Evolutionary conservation across 73 alveolate species (phyloP).

Genomic region (Paramecium tetraurelia): DNA sequence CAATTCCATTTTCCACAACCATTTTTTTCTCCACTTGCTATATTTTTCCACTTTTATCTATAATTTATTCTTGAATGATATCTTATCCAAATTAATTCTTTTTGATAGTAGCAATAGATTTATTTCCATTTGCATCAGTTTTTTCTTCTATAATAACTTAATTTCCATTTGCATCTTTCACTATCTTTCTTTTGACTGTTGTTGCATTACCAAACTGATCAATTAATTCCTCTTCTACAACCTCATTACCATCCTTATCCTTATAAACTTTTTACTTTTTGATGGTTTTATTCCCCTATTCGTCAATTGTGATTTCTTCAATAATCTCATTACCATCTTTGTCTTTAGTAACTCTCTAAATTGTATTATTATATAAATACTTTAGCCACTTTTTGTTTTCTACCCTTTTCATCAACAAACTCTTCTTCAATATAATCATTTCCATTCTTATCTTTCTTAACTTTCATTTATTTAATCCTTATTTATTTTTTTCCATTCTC

Average conservation of each 20-base stretch:
- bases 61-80: slow-evolving; percentile 14
- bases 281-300: slow-evolving; percentile 41
- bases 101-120: slow-evolving; percentile 35
- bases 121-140: slow-evolving; percentile 56
- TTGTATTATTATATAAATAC: not conserved
- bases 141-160: slow-evolving; percentile 52
- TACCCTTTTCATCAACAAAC: slow-evolving; percentile 50
- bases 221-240: not conserved
- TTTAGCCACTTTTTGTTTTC: slow-evolving; percentile 4
- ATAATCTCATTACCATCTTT: slow-evolving; percentile 62
- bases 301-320: slow-evolving; percentile 50
- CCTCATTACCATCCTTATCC: slow-evolving; percentile 60
- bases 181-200: not conserved
- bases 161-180: slow-evolving; percentile 62
- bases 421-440: slow-evolving; percentile 58
- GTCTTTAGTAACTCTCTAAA: slow-evolving; percentile 49
- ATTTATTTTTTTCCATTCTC: slow-evolving; percentile 34
- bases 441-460: slow-evolving; percentile 58
- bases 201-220: not conserved
- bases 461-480: slow-evolving; percentile 56
- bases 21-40: not conserved
- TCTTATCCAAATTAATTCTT: slow-evolving; percentile 56
- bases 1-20: not conserved
- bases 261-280: slow-evolving; percentile 32
- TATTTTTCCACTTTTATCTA: slow-evolving; percentile 47